Evolutionary conservation across 345 rosid genomes (phyloP), one percentile per base, ranked within the genome.

Genomic region (Melaleuca alternifolia): DNA sequence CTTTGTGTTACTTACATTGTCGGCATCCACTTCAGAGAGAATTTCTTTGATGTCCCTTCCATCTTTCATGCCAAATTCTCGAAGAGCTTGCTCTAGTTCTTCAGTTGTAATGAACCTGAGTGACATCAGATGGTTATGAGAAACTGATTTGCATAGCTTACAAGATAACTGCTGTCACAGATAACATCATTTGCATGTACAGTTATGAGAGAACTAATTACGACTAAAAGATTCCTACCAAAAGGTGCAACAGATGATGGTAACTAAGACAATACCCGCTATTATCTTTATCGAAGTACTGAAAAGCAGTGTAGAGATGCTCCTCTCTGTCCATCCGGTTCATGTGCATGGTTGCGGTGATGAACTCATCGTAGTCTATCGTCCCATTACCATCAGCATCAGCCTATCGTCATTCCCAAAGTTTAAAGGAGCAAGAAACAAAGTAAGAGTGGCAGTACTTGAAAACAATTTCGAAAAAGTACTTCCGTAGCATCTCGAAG

Each of bases 351-450:
- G 94, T 92, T 82, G 94, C 94, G 10, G 94, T 85, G 85, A 92
- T 91, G 88, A 92, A 92, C 86, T 92, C 94, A 46, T 91, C 93
- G 5, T 92, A 92, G 81, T 92, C 94, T 81, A 92, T 92, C 2
- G 89, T 90, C 23, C 94, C 94, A 84, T 92, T 90, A 50, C 93
- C 91, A 85, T 92, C 94, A 28, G 93, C 93, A 90, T 97, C 99
- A 82, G 98, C 99, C 99, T 97, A 46, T 18, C 10, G 7, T 33
- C 26, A 2, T 71, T 18, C 7, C 81, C 81, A 20, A 10, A 37
- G 81, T 71, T 33, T 5, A 24, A 83, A 50, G 57, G 46, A 53
- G 5, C 10, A 33, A 30, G n/a, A 76, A 37, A 52, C 11, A 77
- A 14, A n/a, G 75, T 54, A 33, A 37, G 46, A 51, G 48, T 7